Conservation (phyloP, 306 rosid genomes). For the Sindora glabra region DNA sequence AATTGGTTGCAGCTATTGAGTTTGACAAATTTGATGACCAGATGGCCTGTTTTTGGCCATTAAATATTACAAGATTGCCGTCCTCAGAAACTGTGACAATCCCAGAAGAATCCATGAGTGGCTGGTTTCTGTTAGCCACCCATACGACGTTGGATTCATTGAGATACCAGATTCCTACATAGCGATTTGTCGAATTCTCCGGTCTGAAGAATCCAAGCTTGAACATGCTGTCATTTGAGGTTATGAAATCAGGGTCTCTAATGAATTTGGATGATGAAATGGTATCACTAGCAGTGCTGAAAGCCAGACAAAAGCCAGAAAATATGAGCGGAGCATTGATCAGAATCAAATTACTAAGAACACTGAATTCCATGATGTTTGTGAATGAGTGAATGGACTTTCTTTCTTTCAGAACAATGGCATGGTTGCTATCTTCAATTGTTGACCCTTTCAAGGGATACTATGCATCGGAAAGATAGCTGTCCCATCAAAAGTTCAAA, state of each 20-base stretch:
- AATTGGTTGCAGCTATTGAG: not conserved
- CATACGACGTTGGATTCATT: not conserved
- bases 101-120: slow-evolving; percentile 9
- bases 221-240: not conserved
- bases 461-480: too few species aligned
- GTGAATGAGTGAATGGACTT: too few species aligned
- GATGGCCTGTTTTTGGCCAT: not conserved
- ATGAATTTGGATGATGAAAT: not conserved
- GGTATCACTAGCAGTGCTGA: not conserved
- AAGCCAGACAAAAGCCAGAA: not conserved
- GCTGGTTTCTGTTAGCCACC: slow-evolving; percentile 21
- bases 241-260: not conserved
- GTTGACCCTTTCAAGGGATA: too few species aligned
- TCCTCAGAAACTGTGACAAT: not conserved
- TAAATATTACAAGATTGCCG: slow-evolving; percentile 11
- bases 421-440: too few species aligned
- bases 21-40: slow-evolving; percentile 25
- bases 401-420: too few species aligned
- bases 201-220: slow-evolving; percentile 29
- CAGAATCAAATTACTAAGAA: too few species aligned
- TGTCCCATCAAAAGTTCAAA: too few species aligned
- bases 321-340: not conserved
- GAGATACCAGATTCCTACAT: slow-evolving; percentile 22
- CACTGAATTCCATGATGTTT: not conserved
- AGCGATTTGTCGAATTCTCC: not conserved